These are phyloP conservation scores for Corinectria fuckeliana DNA, from an alignment of 2,329 filamentous ascomycete genomes.

Conservation along the genomic window DNA sequence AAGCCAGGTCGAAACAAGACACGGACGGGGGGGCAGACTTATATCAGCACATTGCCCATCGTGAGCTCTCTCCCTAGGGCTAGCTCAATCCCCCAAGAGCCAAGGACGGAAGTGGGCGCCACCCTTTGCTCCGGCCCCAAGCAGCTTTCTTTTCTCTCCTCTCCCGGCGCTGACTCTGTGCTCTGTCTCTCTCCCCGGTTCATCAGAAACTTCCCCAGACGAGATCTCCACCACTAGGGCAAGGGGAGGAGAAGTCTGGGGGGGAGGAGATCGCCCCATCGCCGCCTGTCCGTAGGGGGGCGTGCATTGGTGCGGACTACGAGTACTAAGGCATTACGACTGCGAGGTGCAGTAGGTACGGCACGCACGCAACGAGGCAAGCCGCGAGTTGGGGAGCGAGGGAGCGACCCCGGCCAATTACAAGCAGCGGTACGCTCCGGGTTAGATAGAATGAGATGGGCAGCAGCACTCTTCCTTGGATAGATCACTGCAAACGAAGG, in stretches of 20 bases:
- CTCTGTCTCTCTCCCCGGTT: constrained; percentile 15
- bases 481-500: constrained; percentile 12
- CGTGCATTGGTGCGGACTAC: constrained; percentile 11
- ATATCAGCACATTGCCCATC: constrained; percentile 31
- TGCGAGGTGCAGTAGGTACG: not conserved
- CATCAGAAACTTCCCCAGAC: constrained; percentile 8
- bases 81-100: constrained; percentile 1
- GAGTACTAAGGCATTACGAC: not conserved
- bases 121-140: constrained; percentile 39
- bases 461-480: too few relatives aligned
- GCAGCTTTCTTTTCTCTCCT: constrained; percentile 10
- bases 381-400: too few relatives aligned
- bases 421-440: not conserved
- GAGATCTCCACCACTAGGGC: constrained; percentile 37
- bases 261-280: constrained; percentile 21
- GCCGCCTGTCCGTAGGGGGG: constrained; percentile 31
- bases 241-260: constrained; percentile 25
- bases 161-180: not conserved
- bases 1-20: constrained; percentile 14
- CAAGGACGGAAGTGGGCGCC: constrained; percentile 33
- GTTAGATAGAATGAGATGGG: not conserved
- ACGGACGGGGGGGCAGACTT: constrained; percentile 29
- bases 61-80: constrained; percentile 8
- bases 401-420: too few relatives aligned
- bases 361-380: constrained; percentile 31